Evolutionary conservation across 495 filamentous ascomycete genomes (phyloP).

Genomic region (Venustampulla echinocandica): DNA sequence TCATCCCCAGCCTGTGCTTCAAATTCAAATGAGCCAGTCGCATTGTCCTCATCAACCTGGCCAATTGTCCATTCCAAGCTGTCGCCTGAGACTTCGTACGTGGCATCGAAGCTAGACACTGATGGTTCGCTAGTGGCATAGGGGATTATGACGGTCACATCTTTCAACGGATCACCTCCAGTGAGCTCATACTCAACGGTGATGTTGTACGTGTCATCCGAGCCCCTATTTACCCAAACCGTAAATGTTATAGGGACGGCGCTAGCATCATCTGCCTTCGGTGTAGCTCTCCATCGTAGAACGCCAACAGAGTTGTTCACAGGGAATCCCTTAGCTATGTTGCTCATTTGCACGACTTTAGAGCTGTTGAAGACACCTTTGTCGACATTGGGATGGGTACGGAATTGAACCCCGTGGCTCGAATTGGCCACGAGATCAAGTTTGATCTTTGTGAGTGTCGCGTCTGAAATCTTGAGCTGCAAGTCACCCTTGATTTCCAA

Average conservation of each 20-base stretch:
- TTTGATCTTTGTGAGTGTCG: constrained; percentile 78
- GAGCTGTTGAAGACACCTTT: constrained; percentile 68
- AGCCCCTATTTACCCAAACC: constrained; percentile 87
- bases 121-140: constrained; percentile 73
- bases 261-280: constrained; percentile 61
- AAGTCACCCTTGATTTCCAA: constrained; percentile 87
- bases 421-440: constrained; percentile 67
- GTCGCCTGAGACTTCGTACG: constrained; percentile 90
- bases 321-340: constrained; percentile 77
- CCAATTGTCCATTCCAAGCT: constrained; percentile 90
- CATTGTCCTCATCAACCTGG: constrained; percentile 67
- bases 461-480: constrained; percentile 78
- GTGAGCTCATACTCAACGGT: constrained; percentile 93
- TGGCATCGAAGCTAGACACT: constrained; percentile 86
- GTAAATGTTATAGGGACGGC: constrained; percentile 85
- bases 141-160: constrained; percentile 81
- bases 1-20: constrained; percentile 79
- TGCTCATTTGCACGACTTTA: constrained; percentile 76
- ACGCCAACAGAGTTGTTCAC: constrained; percentile 84
- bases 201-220: constrained; percentile 66
- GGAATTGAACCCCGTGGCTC: constrained; percentile 74
- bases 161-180: constrained; percentile 60
- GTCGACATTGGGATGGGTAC: constrained; percentile 93
- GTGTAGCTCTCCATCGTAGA: constrained; percentile 74
- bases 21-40: constrained; percentile 84